Conservation (phyloP, 2,329 filamentous ascomycete species). For the Erysiphe pulchra region DNA sequence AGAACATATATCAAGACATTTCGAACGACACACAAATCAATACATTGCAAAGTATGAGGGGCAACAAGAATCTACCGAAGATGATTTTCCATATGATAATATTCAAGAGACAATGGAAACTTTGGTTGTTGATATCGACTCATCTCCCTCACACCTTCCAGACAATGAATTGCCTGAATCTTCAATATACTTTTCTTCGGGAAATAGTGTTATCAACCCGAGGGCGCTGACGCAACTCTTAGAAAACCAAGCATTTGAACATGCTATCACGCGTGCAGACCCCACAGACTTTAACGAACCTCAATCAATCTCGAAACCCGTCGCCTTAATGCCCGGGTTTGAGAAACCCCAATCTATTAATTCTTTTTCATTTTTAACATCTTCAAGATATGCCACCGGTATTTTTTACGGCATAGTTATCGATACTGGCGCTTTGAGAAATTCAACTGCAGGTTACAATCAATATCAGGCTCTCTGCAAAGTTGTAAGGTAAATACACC, state of each 20-base stretch:
- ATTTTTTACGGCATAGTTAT: background rate
- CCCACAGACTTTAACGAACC: background rate
- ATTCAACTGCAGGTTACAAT: background rate
- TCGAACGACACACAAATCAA: background rate
- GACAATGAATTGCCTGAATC: background rate
- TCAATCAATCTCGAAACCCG: too few species aligned
- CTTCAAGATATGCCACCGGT: background rate
- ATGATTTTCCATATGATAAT: conserved; percentile 1
- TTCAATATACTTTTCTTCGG: background rate
- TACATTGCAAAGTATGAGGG: background rate
- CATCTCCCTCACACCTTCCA: background rate
- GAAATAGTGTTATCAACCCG: background rate
- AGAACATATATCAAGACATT: background rate
- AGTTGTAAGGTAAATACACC: background rate
- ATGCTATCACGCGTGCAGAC: background rate
- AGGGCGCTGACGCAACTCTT: conserved; percentile 1
- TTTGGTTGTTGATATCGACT: background rate
- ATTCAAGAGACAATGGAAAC: conserved; percentile 1
- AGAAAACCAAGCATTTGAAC: background rate
- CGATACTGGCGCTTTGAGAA: background rate
- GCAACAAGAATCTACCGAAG: background rate
- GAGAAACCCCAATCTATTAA: too few species aligned
- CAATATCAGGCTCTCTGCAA: background rate
- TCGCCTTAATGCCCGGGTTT: too few species aligned
- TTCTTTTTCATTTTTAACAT: background rate